phyloP scores from a whole-genome alignment of 192 early-diverging fungal genomes.

The Coemansia sp. region DNA sequence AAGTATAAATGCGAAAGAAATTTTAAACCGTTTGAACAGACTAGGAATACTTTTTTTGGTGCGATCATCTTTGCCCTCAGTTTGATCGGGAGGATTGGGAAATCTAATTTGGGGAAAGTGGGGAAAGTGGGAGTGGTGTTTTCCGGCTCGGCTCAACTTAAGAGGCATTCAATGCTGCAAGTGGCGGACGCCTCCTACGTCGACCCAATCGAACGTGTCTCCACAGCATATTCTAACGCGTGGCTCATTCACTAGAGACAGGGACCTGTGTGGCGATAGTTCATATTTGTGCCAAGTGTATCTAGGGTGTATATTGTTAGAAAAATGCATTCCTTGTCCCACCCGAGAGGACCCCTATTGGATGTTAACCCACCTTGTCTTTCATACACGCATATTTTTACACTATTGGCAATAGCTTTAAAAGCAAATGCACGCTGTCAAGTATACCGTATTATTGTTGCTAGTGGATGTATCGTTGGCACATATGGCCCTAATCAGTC shows the following conservation, averaged over 20 bases:
- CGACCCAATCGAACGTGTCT: not conserved
- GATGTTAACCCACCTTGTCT: not conserved
- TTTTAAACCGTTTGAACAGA: not conserved
- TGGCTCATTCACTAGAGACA: constrained; percentile 1
- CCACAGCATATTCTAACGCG: not conserved
- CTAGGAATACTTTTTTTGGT: not conserved
- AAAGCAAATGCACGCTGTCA: not conserved
- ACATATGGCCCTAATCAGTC: constrained; percentile 41
- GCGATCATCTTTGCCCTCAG: not conserved
- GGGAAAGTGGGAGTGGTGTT: no score
- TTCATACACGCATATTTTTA: not conserved
- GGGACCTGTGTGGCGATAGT: not conserved
- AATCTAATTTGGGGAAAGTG: not conserved
- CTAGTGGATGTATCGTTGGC: constrained; percentile 4
- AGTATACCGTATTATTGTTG: not conserved
- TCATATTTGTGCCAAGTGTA: not conserved
- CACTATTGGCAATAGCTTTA: not conserved
- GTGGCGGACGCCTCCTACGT: not conserved
- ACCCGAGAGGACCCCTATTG: not conserved
- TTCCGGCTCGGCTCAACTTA: not conserved
- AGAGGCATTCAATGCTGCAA: not conserved
- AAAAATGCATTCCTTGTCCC: not conserved
- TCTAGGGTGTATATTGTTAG: not conserved
- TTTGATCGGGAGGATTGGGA: no score
- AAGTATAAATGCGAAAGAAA: not conserved